phyloP scores from a whole-genome alignment of 2,329 filamentous ascomycete genomes.

The Clonostachys rosea region DNA sequence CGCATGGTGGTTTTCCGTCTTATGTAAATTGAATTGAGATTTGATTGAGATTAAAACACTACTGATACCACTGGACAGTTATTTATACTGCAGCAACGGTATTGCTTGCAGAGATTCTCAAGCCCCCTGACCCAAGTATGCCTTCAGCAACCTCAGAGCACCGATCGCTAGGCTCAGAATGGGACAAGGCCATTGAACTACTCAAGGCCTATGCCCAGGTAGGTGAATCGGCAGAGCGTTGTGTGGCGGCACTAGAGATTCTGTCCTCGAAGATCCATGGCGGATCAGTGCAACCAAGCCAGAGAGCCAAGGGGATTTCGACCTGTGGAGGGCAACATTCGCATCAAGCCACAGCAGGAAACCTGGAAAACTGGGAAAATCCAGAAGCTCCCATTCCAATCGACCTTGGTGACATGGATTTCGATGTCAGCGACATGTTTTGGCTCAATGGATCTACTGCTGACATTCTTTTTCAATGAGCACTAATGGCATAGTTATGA shows the following conservation, averaged over 20 bases:
- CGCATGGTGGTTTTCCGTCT: conserved; percentile 3
- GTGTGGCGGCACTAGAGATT: conserved; percentile 1
- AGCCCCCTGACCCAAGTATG: neutral
- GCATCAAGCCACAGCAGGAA: too few relatives aligned
- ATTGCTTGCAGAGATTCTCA: conserved; percentile 1
- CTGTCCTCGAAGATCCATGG: conserved; percentile 1
- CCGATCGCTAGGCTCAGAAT: neutral
- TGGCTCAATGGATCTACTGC: too few relatives aligned
- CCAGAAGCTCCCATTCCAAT: too few relatives aligned
- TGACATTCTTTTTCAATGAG: too few relatives aligned
- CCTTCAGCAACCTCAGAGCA: neutral
- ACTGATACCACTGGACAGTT: neutral
- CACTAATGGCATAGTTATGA: too few relatives aligned
- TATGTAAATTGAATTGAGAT: conserved; percentile 1
- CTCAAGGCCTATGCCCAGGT: conserved; percentile 2
- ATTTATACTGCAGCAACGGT: conserved; percentile 2
- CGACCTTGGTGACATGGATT: too few relatives aligned
- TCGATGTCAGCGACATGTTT: too few relatives aligned
- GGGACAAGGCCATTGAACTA: conserved; percentile 2
- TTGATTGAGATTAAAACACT: neutral
- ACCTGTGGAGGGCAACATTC: too few relatives aligned
- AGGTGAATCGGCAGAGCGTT: conserved; percentile 3
- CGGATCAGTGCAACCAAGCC: neutral
- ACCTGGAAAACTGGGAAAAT: too few relatives aligned
- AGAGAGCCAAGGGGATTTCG: too few relatives aligned